phyloP scores from a whole-genome alignment of 2,329 filamentous ascomycete species.

The Aspergillus fructus region DNA sequence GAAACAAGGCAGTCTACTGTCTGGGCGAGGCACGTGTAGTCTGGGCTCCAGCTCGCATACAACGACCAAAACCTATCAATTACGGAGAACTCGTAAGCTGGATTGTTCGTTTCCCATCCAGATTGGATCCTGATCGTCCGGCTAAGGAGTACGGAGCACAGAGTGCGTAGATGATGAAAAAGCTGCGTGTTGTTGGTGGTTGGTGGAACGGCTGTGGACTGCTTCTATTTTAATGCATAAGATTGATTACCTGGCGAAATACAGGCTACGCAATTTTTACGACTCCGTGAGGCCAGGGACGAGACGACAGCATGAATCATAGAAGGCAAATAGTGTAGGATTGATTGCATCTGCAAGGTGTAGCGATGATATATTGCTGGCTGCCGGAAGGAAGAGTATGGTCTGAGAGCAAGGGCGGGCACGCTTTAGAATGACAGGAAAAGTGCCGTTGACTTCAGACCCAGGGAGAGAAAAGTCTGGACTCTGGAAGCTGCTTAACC shows the following conservation, averaged over 20 bases:
- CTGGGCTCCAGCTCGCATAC: slow-evolving; percentile 3
- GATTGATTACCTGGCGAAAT: background rate
- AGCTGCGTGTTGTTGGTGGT: slow-evolving; percentile 8
- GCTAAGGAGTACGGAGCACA: background rate
- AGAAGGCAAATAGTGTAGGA: background rate
- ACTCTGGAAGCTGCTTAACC: background rate
- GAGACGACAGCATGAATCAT: background rate
- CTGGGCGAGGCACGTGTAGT: slow-evolving; percentile 13
- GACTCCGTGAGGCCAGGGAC: background rate
- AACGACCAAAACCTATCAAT: background rate
- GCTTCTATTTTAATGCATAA: slow-evolving; percentile 15
- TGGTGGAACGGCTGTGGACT: slow-evolving; percentile 4
- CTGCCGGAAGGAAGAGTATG: background rate
- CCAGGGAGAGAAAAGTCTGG: background rate
- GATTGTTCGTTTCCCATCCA: background rate
- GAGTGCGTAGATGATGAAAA: slow-evolving; percentile 8
- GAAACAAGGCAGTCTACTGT: background rate
- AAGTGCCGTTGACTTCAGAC: too few relatives aligned
- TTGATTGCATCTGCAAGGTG: background rate
- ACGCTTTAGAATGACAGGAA: background rate
- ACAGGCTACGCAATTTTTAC: background rate
- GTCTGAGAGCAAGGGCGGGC: too few relatives aligned
- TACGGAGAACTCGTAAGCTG: background rate
- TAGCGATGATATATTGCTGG: background rate
- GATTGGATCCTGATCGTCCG: background rate